Conservation (phyloP, 495 filamentous ascomycete species). For the Lentithecium fluviatile region DNA sequence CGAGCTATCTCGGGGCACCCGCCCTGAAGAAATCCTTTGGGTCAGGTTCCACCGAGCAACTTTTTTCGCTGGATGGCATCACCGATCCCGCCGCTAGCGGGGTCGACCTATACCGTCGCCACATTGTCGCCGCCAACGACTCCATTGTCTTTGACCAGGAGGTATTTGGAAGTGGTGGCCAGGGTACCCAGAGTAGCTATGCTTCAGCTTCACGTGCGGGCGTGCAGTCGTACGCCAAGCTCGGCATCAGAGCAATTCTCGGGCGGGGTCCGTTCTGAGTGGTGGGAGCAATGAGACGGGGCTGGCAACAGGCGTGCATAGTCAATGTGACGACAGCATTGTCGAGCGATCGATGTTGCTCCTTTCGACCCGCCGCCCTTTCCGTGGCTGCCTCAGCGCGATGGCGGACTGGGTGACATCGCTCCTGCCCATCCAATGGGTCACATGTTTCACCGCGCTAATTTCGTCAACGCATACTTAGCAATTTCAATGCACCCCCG, state of each 20-base stretch:
- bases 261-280: conserved; percentile 41
- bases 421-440: no score
- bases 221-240: conserved; percentile 12
- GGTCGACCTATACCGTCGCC: conserved; percentile 47
- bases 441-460: no score
- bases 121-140: conserved; percentile 54
- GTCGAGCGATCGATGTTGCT: no score
- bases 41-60: conserved; percentile 56
- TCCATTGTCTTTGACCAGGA: conserved; percentile 47
- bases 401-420: no score
- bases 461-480: no score
- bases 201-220: background rate
- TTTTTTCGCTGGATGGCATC: conserved; percentile 51
- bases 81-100: conserved; percentile 24
- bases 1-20: conserved; percentile 51
- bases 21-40: conserved; percentile 50
- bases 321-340: no score
- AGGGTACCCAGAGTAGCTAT: background rate
- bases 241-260: conserved; percentile 37
- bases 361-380: no score
- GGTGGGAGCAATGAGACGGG: background rate
- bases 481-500: no score
- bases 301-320: no score
- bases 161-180: conserved; percentile 28
- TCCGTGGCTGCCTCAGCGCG: no score